Base-by-base conservation (phyloP, 768 basidiomycete species). In the Agaricus sinodeliciosus region DNA sequence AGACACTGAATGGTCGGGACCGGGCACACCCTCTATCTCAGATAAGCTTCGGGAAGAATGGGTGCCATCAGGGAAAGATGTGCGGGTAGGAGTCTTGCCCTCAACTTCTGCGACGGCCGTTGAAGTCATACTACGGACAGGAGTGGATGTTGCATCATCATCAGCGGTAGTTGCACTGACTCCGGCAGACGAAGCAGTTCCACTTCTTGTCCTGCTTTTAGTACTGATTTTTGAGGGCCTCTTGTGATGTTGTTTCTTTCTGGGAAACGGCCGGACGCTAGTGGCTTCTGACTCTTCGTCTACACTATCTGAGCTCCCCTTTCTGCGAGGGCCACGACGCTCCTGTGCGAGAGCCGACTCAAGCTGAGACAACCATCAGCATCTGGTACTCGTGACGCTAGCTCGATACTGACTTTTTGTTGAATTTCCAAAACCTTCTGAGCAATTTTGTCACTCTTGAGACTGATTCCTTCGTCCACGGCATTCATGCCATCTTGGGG, bases 351-450 rank as follows among this genome's bases (percentile, higher is more conserved):
- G 68, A 3, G 90, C 90, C 35, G 73, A 76, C 65, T 92, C 91
- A 51, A 94, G 73, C 90, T 93, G 46, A 22, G 22, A 3, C 4
- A 56, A 15, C 35, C 54, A 41, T 42, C 35, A 25, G 51, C 43
- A 40, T 56, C 46, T 55, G 31, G 58, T 60, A 27, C 34, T 36
- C 34, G 46, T 16, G 35, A 40, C 39, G 31, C 49, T 49, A 18
- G 42, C 48, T 18, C 15, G 19, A 45, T n/a, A 66, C 73, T 50
- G 41, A 92, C 93, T 81, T 94, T 95, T 58, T 88, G 83, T 69
- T 95, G 92, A 54, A 96, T 94, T 67, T 87, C 82, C 44, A 87
- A 62, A 43, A 96, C 88, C 67, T 93, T 91, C 65, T 88, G 82
- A 22, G 90, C 86, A 51, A 96, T 94, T 62, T 80, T 83, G 60